Conservation (phyloP, 2,329 filamentous ascomycete species). For the Zarea fungicola region DNA sequence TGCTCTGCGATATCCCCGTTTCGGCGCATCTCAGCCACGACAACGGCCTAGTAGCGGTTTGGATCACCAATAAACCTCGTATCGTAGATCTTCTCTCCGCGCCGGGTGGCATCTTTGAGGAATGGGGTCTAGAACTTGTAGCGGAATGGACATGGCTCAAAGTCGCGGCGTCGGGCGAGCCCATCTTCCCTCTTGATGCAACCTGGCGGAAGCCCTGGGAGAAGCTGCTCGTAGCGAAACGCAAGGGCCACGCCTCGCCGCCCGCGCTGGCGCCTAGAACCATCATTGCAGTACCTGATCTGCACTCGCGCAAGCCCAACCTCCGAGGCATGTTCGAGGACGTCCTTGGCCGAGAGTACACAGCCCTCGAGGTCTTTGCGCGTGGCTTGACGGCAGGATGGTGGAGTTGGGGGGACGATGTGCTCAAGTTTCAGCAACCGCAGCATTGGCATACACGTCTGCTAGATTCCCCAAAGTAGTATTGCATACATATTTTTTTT, state of each 20-base stretch:
- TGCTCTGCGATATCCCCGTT: conserved; percentile 54
- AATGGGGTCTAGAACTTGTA: conserved; percentile 60
- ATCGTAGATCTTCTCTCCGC: conserved; percentile 50
- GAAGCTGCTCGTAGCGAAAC: conserved; percentile 58
- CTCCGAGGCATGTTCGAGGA: conserved; percentile 55
- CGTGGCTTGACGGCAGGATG: conserved; percentile 68
- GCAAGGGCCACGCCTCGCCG: conserved; percentile 25
- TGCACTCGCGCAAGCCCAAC: conserved; percentile 76
- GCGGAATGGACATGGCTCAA: conserved; percentile 81
- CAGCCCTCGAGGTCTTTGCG: conserved; percentile 71
- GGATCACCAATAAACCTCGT: conserved; percentile 70
- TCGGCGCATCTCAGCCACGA: conserved; percentile 45
- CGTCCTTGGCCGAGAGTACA: conserved; percentile 45
- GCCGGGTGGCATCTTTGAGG: conserved; percentile 52
- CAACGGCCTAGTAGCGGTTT: conserved; percentile 61
- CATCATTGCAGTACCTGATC: conserved; percentile 64
- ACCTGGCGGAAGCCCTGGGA: conserved; percentile 74
- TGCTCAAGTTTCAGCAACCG: conserved; percentile 60
- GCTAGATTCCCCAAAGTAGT: conserved; percentile 3
- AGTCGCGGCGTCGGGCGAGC: conserved; percentile 58
- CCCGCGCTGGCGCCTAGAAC: conserved; percentile 40
- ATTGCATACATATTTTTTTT: conserved; percentile 8
- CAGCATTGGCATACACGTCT: conserved; percentile 42
- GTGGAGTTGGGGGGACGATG: conserved; percentile 76
- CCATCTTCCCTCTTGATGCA: conserved; percentile 55